phyloP scores from a whole-genome alignment of 805 yeast genomes.

The Candida berthetii region DNA sequence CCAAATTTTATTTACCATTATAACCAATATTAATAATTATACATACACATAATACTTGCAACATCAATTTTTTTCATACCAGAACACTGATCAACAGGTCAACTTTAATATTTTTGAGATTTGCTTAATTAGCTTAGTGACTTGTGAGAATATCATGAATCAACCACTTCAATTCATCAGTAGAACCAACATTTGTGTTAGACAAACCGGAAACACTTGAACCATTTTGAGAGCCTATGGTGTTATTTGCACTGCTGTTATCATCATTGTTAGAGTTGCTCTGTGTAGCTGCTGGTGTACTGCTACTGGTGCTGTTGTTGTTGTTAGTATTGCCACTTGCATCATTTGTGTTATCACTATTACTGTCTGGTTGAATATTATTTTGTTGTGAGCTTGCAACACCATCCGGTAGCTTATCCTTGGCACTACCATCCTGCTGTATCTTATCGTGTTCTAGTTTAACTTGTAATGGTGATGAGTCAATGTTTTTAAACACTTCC shows the following conservation, averaged over 20 bases:
- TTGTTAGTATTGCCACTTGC: neutral
- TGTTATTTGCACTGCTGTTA: neutral
- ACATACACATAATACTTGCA: no score
- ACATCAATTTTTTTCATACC: no score
- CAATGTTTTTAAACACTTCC: slow-evolving; percentile 1
- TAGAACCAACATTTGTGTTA: slow-evolving; percentile 41
- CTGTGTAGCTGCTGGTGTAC: no score
- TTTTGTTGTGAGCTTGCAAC: no score
- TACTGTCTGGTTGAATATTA: neutral
- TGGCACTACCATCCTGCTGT: neutral
- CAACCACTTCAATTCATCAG: slow-evolving; percentile 67
- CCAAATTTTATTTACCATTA: neutral
- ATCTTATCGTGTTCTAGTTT: neutral
- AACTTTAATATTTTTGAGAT: no score
- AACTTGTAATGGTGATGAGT: neutral
- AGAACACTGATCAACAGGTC: no score
- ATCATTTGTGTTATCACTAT: neutral
- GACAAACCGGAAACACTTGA: neutral
- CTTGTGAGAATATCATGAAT: slow-evolving; percentile 47
- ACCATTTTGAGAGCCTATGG: neutral
- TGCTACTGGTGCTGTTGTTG: neutral
- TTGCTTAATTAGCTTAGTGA: slow-evolving; percentile 3
- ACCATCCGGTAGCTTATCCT: neutral
- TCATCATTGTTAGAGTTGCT: neutral
- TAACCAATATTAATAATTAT: neutral